A percentile compares a stretch with the other conserved stretches of the same genome.
These are phyloP conservation scores for Aristolochia californica DNA, from an alignment of 164 flowering plant genomes.

Conservation along the genomic window DNA sequence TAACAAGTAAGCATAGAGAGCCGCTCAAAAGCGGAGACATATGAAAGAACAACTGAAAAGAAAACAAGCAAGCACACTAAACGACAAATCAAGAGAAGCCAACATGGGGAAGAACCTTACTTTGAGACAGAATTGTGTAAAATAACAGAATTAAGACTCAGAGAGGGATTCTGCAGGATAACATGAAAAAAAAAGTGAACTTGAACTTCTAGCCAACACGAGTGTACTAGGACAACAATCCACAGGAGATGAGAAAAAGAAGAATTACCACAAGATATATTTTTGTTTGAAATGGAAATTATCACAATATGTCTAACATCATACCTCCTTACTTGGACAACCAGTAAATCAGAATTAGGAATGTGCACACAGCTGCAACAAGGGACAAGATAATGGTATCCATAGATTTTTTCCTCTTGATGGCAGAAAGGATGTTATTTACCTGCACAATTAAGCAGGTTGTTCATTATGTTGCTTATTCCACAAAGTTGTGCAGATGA, in stretches of 20 bases:
- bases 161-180: background rate
- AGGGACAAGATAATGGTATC: constrained; percentile 86
- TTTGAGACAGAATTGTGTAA: background rate
- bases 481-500: background rate
- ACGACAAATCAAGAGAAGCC: background rate
- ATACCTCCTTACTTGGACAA: constrained; percentile 42
- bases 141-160: background rate
- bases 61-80: background rate
- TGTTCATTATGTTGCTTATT: background rate
- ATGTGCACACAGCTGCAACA: constrained; percentile 85
- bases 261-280: too few relatives aligned
- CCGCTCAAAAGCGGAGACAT: background rate
- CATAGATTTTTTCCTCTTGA: constrained; percentile 89
- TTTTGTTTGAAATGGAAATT: background rate
- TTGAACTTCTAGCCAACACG: background rate
- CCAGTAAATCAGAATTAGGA: constrained; percentile 89
- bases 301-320: background rate
- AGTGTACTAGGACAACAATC: too few relatives aligned
- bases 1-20: background rate
- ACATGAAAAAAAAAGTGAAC: background rate
- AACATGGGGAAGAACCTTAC: too few relatives aligned
- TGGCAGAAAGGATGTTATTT: constrained; percentile 70
- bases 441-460: constrained; percentile 42
- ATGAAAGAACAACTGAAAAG: background rate
- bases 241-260: too few relatives aligned